Evolutionary conservation across 1,139 yeast species (phyloP), one percentile per base, ranked within the genome.

Genomic region (Ogataea hybrid): DNA sequence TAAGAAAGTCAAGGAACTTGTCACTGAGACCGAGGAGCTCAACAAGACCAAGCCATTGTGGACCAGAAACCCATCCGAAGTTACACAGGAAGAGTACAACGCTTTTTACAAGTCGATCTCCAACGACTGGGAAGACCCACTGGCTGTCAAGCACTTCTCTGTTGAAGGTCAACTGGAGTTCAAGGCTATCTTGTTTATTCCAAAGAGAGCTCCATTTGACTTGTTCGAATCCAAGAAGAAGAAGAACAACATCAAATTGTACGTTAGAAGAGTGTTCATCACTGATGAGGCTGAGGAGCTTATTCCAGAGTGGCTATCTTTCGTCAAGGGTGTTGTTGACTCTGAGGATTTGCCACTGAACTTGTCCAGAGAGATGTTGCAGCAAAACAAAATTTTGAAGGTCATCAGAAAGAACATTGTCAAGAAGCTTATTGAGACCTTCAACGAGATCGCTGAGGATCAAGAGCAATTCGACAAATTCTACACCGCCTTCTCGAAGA

Each of bases 131-230:
- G 98, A 92, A 77, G 98, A 92, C 69, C 99, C 97, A 73, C 82
- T 92, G 69, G 97, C 97, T 57, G 97, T 92, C 60, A 94, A 94
- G 82, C 99, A 94, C 77, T 94, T 94, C 78, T 88, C 97, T 43
- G 99, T 94, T 67, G 99, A 94, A 77, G 99, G 99, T 81, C 98
- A 94, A 78, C 83, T 94, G 64, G 99, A 94, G 77, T 94, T 94
- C 82, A 89, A 86, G 77, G 97, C 98, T 53, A 92, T 94, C 65
- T 79, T 94, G 63, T 94, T 88, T 67, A 81, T 94, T 72, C 99
- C 99, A 72, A 89, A 87, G 80, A 89, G 98, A 77, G 97, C 99
- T 62, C 98, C 99, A 71, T 88, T 92, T 66, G 98, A 94, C 68
- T 79, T 95, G 68, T 94, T 94, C 65, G 98, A 94, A 79, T 69